phyloP scores from a whole-genome alignment of 164 flowering plant genomes.

The Malania oleifera region DNA sequence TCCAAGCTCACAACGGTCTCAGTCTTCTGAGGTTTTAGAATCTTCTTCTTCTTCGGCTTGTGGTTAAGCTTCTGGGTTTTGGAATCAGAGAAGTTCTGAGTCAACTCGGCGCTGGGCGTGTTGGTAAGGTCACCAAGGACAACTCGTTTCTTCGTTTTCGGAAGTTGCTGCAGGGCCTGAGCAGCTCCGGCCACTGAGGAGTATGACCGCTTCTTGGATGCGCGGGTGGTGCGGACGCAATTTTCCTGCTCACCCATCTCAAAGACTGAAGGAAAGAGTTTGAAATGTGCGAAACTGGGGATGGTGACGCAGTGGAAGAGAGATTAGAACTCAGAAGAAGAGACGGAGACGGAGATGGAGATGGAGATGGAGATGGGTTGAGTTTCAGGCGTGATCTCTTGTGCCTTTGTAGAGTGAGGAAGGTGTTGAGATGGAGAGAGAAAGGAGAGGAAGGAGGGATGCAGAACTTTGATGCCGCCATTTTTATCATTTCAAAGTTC shows the following conservation, averaged over 20 bases:
- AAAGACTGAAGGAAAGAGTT: too few species aligned
- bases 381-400: too few species aligned
- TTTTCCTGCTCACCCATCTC: slow-evolving; percentile 38
- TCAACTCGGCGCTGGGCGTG: slow-evolving; percentile 5
- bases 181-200: background rate
- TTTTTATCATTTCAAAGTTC: too few species aligned
- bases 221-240: slow-evolving; percentile 18
- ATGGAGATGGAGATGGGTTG: too few species aligned
- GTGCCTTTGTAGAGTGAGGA: too few species aligned
- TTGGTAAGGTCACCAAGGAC: slow-evolving; percentile 52
- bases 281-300: too few species aligned
- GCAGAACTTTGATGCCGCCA: too few species aligned
- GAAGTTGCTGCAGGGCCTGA: background rate
- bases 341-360: too few species aligned
- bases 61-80: slow-evolving; percentile 14
- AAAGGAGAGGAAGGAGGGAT: too few species aligned
- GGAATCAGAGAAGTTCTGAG: slow-evolving; percentile 3
- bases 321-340: too few species aligned
- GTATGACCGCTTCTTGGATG: slow-evolving; percentile 35
- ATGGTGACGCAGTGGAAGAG: too few species aligned
- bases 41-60: slow-evolving; percentile 11
- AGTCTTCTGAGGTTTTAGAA: background rate
- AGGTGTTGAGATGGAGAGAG: too few species aligned
- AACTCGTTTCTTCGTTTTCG: slow-evolving; percentile 32
- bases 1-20: slow-evolving; percentile 9